A percentile compares a stretch with the other conserved stretches of the same genome.
These are phyloP conservation scores for Ceratocystis cacaofunesta DNA, from an alignment of 2,329 filamentous ascomycete genomes.

Conservation along the genomic window DNA sequence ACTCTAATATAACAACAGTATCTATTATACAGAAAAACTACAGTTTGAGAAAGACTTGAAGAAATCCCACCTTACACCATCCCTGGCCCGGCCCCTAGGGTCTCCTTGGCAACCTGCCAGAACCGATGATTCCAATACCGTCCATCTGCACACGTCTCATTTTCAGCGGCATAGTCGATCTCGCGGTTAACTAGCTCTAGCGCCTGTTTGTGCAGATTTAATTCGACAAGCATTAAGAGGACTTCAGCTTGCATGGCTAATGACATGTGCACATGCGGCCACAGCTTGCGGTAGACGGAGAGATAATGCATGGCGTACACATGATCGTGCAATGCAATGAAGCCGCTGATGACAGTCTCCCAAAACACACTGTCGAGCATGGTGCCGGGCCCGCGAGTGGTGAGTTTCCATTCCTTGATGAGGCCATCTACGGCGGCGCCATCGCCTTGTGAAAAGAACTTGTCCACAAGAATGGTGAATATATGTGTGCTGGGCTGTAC, in stretches of 20 bases:
- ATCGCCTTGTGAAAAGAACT: constrained; percentile 46
- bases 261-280: constrained; percentile 27
- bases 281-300: constrained; percentile 33
- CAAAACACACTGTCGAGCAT: constrained; percentile 48
- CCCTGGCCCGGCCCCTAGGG: constrained; percentile 16
- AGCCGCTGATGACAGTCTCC: constrained; percentile 55
- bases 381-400: neutral
- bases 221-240: constrained; percentile 24
- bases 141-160: constrained; percentile 18
- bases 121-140: constrained; percentile 36
- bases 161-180: constrained; percentile 19
- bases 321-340: constrained; percentile 39
- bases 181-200: constrained; percentile 24
- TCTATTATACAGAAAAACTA: no score
- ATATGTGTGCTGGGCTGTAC: constrained; percentile 47
- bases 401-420: constrained; percentile 40
- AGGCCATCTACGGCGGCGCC: constrained; percentile 44
- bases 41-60: neutral
- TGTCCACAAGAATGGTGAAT: constrained; percentile 57
- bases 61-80: neutral
- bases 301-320: constrained; percentile 28
- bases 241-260: constrained; percentile 32
- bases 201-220: constrained; percentile 22
- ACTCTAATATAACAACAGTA: no score
- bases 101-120: constrained; percentile 32